Conservation (phyloP, 768 basidiomycete species). For the Termitomyces sp. region DNA sequence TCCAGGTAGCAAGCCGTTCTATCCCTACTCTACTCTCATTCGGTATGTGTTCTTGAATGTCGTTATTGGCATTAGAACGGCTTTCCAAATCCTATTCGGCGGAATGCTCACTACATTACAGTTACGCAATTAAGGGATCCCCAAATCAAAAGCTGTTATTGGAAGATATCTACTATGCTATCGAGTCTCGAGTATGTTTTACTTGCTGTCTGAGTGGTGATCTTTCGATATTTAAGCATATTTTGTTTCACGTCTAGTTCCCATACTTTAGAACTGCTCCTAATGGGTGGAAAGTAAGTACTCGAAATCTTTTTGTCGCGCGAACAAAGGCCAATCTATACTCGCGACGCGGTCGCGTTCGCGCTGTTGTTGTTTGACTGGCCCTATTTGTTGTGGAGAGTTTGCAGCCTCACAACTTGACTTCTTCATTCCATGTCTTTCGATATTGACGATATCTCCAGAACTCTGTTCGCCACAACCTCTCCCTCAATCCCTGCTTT, state of each 20-base stretch:
- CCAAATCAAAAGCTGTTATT: conserved; percentile 81
- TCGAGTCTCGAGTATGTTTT: conserved; percentile 73
- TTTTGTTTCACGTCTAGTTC: conserved; percentile 43
- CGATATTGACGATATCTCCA: conserved; percentile 29
- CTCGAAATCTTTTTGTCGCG: not conserved
- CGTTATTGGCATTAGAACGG: conserved; percentile 10
- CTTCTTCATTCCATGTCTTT: conserved; percentile 10
- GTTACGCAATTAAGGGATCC: conserved; percentile 89
- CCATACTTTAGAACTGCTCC: conserved; percentile 86
- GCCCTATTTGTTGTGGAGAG: conserved; percentile 51
- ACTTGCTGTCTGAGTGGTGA: not conserved
- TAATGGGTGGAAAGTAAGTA: conserved; percentile 85
- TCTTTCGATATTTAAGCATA: not conserved
- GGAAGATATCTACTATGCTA: conserved; percentile 90
- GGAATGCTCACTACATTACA: conserved; percentile 22
- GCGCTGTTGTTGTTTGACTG: conserved; percentile 64
- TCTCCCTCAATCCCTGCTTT: conserved; percentile 87
- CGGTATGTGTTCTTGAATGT: conserved; percentile 45
- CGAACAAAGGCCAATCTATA: conserved; percentile 4
- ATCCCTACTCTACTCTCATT: conserved; percentile 87
- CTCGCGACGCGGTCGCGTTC: conserved; percentile 38
- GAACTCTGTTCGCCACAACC: conserved; percentile 90
- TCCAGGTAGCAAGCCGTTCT: conserved; percentile 86
- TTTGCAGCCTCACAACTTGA: conserved; percentile 30
- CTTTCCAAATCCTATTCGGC: conserved; percentile 7